Base-by-base conservation (phyloP, 257 asterid species). In the Scutellaria barbata region DNA sequence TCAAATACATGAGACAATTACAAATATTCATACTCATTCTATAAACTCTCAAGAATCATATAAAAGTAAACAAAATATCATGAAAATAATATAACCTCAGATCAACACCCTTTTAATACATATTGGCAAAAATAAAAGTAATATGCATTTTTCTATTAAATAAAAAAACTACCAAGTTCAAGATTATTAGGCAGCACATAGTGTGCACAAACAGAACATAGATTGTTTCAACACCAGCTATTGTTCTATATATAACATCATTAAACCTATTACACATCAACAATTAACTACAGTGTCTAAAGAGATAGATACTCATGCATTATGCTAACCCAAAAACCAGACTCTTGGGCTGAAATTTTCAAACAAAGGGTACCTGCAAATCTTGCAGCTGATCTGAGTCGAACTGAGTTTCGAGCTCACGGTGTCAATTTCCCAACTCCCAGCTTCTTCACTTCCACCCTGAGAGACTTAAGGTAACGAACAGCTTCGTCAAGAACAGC, bases 401-500 rank as follows among this genome's bases (percentile, higher is more conserved):
- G 43, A 7, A 56, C 53, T 1, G 16, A 10, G 10, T 8, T 33
- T 18, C 25, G 40, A 60, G 16, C 66, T 37, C 35, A 76, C 8
- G 79, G 60, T 53, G 72, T 57, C 51, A 54, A 66, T 46, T 80
- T 79, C 18, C 78, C 81, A 4, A 75, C 77, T 83, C 90, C 95
- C 58, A 83, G 75, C 82, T 89, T 85, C 86, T 91, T 83, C 71
- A 82, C 88, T 81, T 91, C 93, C 12, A 86, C 86, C 82, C 87
- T 83, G 33, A 87, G 93, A 20, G 90, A 86, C 82, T 91, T 89
- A 12, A 91, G 93, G 78, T 89, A 87, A 56, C 87, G 81, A 48
- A 91, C 96, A 61, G 95, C 90, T 79, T 89, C 97, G 45, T 91
- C 96, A 43, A 91, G 92, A 74, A 87, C 93, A n/a, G 80, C 79